A percentile compares a stretch with the other conserved stretches of the same genome.
phyloP scores from a whole-genome alignment of 2,329 filamentous ascomycete genomes.

The Fusarium pseudograminearum region DNA sequence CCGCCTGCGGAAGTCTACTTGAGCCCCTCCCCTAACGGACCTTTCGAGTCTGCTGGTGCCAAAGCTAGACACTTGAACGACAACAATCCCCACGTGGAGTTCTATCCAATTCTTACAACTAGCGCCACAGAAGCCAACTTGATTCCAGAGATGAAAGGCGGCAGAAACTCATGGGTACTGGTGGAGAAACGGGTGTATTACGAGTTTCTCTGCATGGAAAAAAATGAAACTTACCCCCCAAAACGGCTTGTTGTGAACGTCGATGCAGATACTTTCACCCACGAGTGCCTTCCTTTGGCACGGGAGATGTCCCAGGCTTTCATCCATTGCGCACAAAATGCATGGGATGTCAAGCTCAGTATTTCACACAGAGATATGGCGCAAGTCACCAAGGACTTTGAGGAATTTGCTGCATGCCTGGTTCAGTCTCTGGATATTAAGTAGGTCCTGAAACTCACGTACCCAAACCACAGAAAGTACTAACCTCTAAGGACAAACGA shows the following conservation, averaged over 20 bases:
- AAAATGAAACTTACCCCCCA: neutral
- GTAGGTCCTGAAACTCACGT: slow-evolving; percentile 37
- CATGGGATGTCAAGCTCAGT: slow-evolving; percentile 52
- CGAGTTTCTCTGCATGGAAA: slow-evolving; percentile 44
- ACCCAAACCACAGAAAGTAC: neutral
- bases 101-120: slow-evolving; percentile 48
- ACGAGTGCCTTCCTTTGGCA: slow-evolving; percentile 35
- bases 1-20: slow-evolving; percentile 33
- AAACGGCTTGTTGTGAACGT: slow-evolving; percentile 46
- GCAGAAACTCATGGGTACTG: slow-evolving; percentile 39
- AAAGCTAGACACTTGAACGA: slow-evolving; percentile 21
- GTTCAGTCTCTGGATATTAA: slow-evolving; percentile 41
- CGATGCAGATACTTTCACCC: slow-evolving; percentile 44
- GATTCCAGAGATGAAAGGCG: slow-evolving; percentile 25
- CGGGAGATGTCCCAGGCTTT: slow-evolving; percentile 42
- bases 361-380: slow-evolving; percentile 27
- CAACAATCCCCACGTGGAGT: slow-evolving; percentile 33
- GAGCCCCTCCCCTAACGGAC: slow-evolving; percentile 24
- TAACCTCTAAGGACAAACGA: slow-evolving; percentile 33
- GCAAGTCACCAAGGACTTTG: slow-evolving; percentile 30
- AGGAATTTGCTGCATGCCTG: slow-evolving; percentile 37
- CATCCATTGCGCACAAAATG: slow-evolving; percentile 49
- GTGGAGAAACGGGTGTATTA: slow-evolving; percentile 42
- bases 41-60: slow-evolving; percentile 27
- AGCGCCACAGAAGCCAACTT: slow-evolving; percentile 44